Evolutionary conservation across 768 basidiomycete genomes (phyloP).

Genomic region (Gyrodon lividus): DNA sequence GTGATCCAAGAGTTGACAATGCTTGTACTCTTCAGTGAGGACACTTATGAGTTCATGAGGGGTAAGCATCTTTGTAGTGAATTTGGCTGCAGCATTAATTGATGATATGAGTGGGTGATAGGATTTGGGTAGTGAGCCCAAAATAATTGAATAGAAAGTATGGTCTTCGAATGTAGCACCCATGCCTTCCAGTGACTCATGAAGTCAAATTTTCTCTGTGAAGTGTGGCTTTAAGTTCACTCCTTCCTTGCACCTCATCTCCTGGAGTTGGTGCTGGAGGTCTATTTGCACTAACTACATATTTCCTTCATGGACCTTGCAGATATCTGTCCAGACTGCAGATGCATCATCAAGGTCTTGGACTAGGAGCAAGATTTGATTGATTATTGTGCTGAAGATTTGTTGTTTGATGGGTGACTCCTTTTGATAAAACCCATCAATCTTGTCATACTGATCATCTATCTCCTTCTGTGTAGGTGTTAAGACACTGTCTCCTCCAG

Average conservation of each 20-base stretch:
- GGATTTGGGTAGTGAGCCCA: conserved; percentile 24
- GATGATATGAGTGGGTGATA: conserved; percentile 21
- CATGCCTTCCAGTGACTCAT: conserved; percentile 11
- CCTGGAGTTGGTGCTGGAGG: conserved; percentile 20
- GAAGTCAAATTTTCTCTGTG: background rate
- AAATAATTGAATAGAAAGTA: conserved; percentile 22
- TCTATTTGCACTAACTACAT: conserved; percentile 23
- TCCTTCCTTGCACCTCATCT: conserved; percentile 21
- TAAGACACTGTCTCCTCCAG: too few relatives aligned
- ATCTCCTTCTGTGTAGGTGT: background rate
- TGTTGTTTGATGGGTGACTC: conserved; percentile 22
- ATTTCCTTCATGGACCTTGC: conserved; percentile 19
- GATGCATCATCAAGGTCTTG: background rate
- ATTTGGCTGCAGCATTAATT: conserved; percentile 16
- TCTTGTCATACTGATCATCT: background rate
- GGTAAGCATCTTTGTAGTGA: conserved; percentile 6
- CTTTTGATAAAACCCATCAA: conserved; percentile 12
- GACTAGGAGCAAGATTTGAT: conserved; percentile 22
- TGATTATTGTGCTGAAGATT: conserved; percentile 20
- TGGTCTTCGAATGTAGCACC: conserved; percentile 16
- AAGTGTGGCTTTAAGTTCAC: conserved; percentile 26
- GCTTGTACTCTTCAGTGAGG: conserved; percentile 20
- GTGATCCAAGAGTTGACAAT: background rate
- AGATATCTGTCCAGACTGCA: conserved; percentile 21
- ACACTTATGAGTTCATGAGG: conserved; percentile 16